Evolutionary conservation across 257 asterid genomes (phyloP).

Genomic region (Lycium ferocissimum): DNA sequence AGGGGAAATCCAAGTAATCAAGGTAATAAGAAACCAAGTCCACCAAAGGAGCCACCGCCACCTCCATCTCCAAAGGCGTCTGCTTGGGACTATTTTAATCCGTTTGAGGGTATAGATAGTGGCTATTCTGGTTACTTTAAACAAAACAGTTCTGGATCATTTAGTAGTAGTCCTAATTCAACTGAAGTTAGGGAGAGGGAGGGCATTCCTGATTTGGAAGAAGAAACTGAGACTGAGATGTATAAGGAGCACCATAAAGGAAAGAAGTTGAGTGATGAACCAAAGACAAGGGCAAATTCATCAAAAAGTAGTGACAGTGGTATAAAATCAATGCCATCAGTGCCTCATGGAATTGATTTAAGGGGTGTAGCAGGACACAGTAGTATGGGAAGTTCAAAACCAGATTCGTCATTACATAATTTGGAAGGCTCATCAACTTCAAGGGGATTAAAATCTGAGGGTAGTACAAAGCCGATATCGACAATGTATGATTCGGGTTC

Average conservation of each 20-base stretch:
- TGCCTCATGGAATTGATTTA: slow-evolving; percentile 27
- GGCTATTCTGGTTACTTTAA: slow-evolving; percentile 51
- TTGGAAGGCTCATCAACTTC: slow-evolving; percentile 37
- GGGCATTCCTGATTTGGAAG: slow-evolving; percentile 99
- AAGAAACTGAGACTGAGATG: slow-evolving; percentile 81
- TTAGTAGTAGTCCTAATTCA: slow-evolving; percentile 86
- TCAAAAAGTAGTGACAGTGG: slow-evolving; percentile 31
- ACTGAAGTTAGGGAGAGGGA: slow-evolving; percentile 91
- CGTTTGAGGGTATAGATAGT: slow-evolving; percentile 62
- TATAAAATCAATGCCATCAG: slow-evolving; percentile 19
- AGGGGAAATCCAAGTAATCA: slow-evolving; percentile 36
- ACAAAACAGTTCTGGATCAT: slow-evolving; percentile 55
- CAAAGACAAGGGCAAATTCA: slow-evolving; percentile 41
- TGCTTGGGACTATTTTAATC: slow-evolving; percentile 82
- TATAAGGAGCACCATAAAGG: slow-evolving; percentile 50
- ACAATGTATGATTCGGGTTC: slow-evolving; percentile 34
- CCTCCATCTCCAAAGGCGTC: slow-evolving; percentile 89
- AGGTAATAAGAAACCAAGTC: slow-evolving; percentile 46
- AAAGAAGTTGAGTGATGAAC: slow-evolving; percentile 43
- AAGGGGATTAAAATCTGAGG: slow-evolving; percentile 30
- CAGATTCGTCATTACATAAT: slow-evolving; percentile 40
- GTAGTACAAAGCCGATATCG: slow-evolving; percentile 22
- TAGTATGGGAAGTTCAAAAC: slow-evolving; percentile 33
- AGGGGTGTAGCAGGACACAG: slow-evolving; percentile 20
- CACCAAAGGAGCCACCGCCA: slow-evolving; percentile 70